Percentiles rank a stretch among this genome's conserved stretches.
Evolutionary conservation across 2,329 filamentous ascomycete species (phyloP).

Genomic region (Colletotrichum sp.): DNA sequence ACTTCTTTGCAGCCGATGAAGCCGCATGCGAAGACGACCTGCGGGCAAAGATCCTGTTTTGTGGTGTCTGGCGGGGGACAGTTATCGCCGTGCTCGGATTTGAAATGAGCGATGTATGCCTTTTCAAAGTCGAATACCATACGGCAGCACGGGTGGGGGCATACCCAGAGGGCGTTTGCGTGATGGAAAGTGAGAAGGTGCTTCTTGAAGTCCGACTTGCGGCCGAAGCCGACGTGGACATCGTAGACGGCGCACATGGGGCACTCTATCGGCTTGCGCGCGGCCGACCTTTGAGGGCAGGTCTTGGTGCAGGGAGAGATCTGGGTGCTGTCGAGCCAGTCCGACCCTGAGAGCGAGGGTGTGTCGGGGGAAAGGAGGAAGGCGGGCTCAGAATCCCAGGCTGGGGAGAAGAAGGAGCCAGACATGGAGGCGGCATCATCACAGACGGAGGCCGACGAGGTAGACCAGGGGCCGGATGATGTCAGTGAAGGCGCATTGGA

Average conservation of each 20-base stretch:
- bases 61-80: slow-evolving; percentile 40
- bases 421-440: slow-evolving; percentile 43
- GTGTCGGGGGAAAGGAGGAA: slow-evolving; percentile 42
- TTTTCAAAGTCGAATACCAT: slow-evolving; percentile 50
- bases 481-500: slow-evolving; percentile 44
- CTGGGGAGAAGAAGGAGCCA: slow-evolving; percentile 29
- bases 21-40: slow-evolving; percentile 50
- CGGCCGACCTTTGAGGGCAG: not conserved
- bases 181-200: slow-evolving; percentile 54
- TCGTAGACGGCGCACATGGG: slow-evolving; percentile 51
- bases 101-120: slow-evolving; percentile 49
- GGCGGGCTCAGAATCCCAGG: slow-evolving; percentile 31
- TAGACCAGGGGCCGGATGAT: slow-evolving; percentile 37
- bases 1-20: slow-evolving; percentile 47
- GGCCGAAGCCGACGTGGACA: slow-evolving; percentile 49
- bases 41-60: slow-evolving; percentile 45
- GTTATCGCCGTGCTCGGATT: slow-evolving; percentile 39
- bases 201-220: slow-evolving; percentile 55
- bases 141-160: slow-evolving; percentile 44
- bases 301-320: slow-evolving; percentile 40
- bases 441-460: slow-evolving; percentile 43
- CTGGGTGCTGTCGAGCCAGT: slow-evolving; percentile 3
- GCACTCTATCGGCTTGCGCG: slow-evolving; percentile 36
- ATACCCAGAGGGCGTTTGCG: slow-evolving; percentile 47
- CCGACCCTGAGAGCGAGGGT: slow-evolving; percentile 5